These are phyloP conservation scores for Talaromyces funiculosus DNA, from an alignment of 2,329 filamentous ascomycete genomes.

Conservation along the genomic window DNA sequence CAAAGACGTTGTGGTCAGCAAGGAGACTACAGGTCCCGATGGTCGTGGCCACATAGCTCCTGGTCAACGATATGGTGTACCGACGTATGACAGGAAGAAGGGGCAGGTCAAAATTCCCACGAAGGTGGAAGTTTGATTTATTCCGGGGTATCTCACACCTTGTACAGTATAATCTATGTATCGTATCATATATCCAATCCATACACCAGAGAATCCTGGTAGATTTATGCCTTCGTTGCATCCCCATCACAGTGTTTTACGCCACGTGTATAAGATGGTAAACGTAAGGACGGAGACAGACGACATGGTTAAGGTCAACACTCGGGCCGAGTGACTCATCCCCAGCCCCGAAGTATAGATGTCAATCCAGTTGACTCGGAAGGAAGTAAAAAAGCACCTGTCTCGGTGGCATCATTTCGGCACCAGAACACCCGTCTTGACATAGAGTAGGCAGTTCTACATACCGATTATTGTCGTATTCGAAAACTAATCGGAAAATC, in stretches of 20 bases:
- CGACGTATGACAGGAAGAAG: constrained; percentile 57
- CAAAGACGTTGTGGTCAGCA: constrained; percentile 48
- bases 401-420: constrained; percentile 8
- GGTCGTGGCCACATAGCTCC: constrained; percentile 50
- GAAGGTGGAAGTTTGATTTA: constrained; percentile 46
- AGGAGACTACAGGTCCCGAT: constrained; percentile 50
- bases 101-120: constrained; percentile 60
- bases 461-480: not conserved
- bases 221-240: not conserved
- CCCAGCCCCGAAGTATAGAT: not conserved
- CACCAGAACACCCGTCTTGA: not conserved
- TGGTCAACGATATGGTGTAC: constrained; percentile 58
- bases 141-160: not conserved
- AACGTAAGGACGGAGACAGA: not conserved
- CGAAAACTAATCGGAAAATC: not conserved
- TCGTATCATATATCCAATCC: constrained; percentile 1
- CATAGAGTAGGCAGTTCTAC: not conserved
- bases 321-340: no score
- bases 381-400: not conserved
- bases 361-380: not conserved
- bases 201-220: not conserved
- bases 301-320: no score
- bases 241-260: not conserved
- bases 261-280: not conserved
- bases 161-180: constrained; percentile 7